Evolutionary conservation across 345 rosid species (phyloP).

Genomic region (Microthlaspi erraticum): DNA sequence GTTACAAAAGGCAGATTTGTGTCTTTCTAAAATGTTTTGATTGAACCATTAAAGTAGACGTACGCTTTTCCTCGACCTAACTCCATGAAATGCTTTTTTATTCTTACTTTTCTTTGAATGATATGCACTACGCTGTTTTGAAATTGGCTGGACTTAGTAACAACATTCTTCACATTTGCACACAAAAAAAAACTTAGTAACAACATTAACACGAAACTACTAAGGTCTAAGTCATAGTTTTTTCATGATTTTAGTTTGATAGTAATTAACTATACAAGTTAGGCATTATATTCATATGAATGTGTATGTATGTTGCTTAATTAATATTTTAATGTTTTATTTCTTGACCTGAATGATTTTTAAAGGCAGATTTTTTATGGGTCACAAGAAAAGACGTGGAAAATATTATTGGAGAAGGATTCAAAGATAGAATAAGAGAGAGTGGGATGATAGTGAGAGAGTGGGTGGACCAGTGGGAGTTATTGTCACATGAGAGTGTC

Average conservation of each 20-base stretch:
- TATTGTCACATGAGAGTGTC: conserved; percentile 59
- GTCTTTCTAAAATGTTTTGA: too few relatives aligned
- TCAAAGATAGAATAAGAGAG: conserved; percentile 51
- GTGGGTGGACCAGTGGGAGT: conserved; percentile 76
- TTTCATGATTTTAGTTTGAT: neutral
- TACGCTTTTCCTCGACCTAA: neutral
- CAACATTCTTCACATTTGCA: too few relatives aligned
- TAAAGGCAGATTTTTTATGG: conserved; percentile 63
- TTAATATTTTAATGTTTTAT: neutral
- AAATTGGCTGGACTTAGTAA: neutral
- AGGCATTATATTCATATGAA: neutral
- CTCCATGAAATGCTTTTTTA: neutral
- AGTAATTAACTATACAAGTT: conserved; percentile 3
- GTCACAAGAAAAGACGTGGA: conserved; percentile 52
- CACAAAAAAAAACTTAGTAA: too few relatives aligned
- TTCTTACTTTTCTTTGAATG: neutral
- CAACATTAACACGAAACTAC: neutral
- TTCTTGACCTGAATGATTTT: neutral
- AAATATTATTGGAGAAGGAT: conserved; percentile 50
- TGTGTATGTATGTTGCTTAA: neutral
- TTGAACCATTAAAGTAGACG: neutral
- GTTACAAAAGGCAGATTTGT: neutral
- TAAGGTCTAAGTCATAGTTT: neutral
- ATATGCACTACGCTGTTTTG: neutral
- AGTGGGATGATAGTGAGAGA: conserved; percentile 65